These are phyloP conservation scores for Fusarium sp. DNA, from an alignment of 2,329 filamentous ascomycete species.

Conservation along the genomic window DNA sequence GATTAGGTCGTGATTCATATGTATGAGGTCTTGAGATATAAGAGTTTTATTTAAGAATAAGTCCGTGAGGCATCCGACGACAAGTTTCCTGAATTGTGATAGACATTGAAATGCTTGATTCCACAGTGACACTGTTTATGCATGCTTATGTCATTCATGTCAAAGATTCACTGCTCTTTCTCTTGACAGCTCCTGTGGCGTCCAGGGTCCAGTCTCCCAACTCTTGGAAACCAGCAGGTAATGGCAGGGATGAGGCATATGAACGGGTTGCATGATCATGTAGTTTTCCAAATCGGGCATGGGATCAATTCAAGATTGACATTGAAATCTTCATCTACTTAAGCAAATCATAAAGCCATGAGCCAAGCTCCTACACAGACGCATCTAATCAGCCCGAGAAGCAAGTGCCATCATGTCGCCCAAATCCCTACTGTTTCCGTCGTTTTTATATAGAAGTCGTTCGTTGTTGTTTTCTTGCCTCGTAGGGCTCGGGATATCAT, in stretches of 20 bases:
- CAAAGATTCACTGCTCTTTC: neutral
- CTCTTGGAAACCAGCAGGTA: neutral
- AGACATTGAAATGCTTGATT: neutral
- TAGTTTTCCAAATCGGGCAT: conserved; percentile 8
- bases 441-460: conserved; percentile 43
- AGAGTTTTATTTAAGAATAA: no score
- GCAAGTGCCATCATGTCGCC: conserved; percentile 43
- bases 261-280: neutral
- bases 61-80: no score
- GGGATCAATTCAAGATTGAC: conserved; percentile 30
- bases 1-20: no score
- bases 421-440: conserved; percentile 35
- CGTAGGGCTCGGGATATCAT: conserved; percentile 39
- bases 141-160: conserved; percentile 2
- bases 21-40: no score
- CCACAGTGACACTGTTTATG: conserved; percentile 2
- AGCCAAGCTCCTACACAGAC: conserved; percentile 34
- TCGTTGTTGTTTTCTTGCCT: conserved; percentile 31
- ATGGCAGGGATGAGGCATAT: neutral
- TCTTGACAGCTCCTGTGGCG: conserved; percentile 30
- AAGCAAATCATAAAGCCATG: conserved; percentile 36
- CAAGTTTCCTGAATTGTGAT: neutral
- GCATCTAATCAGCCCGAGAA: conserved; percentile 45
- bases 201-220: conserved; percentile 15
- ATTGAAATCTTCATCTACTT: conserved; percentile 39